Base-by-base conservation (phyloP, 768 basidiomycete genomes). In the Boletus bicolor region DNA sequence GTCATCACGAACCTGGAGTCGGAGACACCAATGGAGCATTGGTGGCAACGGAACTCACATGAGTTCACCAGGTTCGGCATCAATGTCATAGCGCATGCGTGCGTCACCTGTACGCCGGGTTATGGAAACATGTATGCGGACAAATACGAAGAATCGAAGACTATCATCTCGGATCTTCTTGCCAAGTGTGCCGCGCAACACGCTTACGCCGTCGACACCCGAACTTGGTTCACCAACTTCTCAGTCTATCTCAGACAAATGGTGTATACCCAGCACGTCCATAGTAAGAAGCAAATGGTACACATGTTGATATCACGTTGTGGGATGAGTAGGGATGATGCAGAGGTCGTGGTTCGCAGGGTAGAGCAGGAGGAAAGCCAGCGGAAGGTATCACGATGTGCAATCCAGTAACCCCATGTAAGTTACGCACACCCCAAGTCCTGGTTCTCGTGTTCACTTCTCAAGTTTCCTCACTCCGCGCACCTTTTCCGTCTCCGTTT, bases 1-100 rank as follows among this genome's bases (percentile, higher is more conserved):
- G 73, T 73, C 30, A 64, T 78, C 37, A 78, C 75, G 4, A 72
- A 77, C 48, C 54, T 78, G 9, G 77, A 77, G 54, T 57, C 63
- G 19, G 64, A 69, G 54, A 59, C 63, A 14, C 60, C 57, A 39
- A 73, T 73, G 70, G 73, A 73, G 30, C 36, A 14, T 7, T 73
- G 72, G 73, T 73, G 72, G 73, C 55, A 58, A n/a, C 51, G 60
- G 46, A 73, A 73, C 49, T 55, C 64, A 30, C 46, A 56, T 7
- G 63, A 62, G 41, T 69, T 72, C 54, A 50, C 47, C 30, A 56
- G 50, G 35, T 61, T 64, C 32, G 57, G 59, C 15, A 64, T 73
- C 54, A 3, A 58, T 52, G 60, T 50, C 48, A 46, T 56, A 8
- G 70, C 61, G 4, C 66, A 72, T 37, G 68, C 67, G 4, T 72